Conservation (phyloP, 1,284 basidiomycete genomes). For the Apiotrichum akiyoshidainum region DNA sequence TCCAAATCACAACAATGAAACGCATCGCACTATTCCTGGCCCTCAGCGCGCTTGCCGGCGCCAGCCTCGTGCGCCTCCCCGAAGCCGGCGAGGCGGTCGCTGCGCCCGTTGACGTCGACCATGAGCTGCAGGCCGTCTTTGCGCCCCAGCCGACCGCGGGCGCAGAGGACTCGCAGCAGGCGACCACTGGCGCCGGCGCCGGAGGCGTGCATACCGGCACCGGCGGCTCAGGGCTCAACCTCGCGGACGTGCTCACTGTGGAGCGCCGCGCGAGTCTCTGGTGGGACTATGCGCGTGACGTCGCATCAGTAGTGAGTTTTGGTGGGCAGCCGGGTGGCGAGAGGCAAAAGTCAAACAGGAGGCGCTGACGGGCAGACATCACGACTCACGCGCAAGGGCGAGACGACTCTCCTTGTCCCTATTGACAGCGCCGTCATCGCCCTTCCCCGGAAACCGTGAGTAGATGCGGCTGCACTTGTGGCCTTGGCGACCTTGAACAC, state of each 20-base stretch:
- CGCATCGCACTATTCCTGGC: constrained; percentile 3
- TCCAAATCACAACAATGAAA: constrained; percentile 5
- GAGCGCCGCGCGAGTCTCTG: constrained; percentile 40
- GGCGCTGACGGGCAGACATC: constrained; percentile 15
- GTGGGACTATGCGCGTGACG: constrained; percentile 48
- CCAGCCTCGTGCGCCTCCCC: neutral
- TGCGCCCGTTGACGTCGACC: neutral
- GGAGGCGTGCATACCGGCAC: neutral
- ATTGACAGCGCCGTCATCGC: constrained; percentile 43
- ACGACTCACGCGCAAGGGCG: constrained; percentile 21
- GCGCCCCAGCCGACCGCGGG: neutral
- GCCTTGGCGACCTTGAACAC: too few species aligned
- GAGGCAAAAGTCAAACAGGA: too few species aligned
- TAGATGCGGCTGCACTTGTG: too few species aligned
- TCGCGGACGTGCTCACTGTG: constrained; percentile 43
- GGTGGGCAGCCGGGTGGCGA: neutral
- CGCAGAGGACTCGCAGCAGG: neutral
- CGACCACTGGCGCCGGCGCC: neutral
- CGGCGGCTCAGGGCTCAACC: constrained; percentile 9
- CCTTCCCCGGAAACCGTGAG: constrained; percentile 44
- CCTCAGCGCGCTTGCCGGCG: neutral
- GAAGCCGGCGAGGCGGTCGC: neutral
- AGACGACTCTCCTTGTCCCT: constrained; percentile 46
- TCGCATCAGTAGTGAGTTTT: constrained; percentile 33
- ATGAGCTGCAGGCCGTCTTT: constrained; percentile 5